Evolutionary conservation across 2,329 filamentous ascomycete genomes (phyloP), one percentile per base, ranked within the genome.

Genomic region (Venturia oleaginea): DNA sequence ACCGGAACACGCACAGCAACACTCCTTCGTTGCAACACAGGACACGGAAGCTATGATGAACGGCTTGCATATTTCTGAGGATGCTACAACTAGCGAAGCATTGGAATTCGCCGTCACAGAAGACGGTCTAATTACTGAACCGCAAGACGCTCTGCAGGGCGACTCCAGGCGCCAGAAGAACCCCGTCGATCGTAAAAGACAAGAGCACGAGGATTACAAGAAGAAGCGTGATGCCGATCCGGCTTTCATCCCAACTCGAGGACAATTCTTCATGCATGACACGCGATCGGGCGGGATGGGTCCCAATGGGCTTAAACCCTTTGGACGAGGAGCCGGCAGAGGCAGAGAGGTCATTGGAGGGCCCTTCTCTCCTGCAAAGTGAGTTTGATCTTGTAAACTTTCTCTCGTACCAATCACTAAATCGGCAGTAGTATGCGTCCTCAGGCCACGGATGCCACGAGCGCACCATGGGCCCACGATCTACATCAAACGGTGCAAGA

Each of bases 191-290:
- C 83, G 86, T 68, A 87, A 90, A 75, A 86, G 90, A 68, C 86
- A 89, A 69, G 92, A 97, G 72, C 91, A 96, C 71, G 92, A 96
- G 68, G 91, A 96, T 72, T 95, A 96, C 78, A 87, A 88, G 77
- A 91, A 89, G 77, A 90, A 90, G 75, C 85, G 91, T 70, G 91
- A 96, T 73, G 87, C 91, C 70, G 91, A 96, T 74, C 93, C 93
- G 42, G 87, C 92, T 13, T 96, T 96, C 77, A 93, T 97, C 64
- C 93, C 94, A 63, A 97, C 95, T 72, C 83, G 93, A 68, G 94
- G 94, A 66, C 88, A 90, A 67, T 97, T 97, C 80, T 97, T 97
- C 79, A 92, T 97, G 85, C 93, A 97, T 76, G 94, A 97, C 74
- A 91, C 94, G 72, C 85, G 91, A 67, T 87, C 91, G 70, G 85